Evolutionary conservation across 352 stramenopile species (phyloP).

Genomic region (Phytophthora podocarpi): DNA sequence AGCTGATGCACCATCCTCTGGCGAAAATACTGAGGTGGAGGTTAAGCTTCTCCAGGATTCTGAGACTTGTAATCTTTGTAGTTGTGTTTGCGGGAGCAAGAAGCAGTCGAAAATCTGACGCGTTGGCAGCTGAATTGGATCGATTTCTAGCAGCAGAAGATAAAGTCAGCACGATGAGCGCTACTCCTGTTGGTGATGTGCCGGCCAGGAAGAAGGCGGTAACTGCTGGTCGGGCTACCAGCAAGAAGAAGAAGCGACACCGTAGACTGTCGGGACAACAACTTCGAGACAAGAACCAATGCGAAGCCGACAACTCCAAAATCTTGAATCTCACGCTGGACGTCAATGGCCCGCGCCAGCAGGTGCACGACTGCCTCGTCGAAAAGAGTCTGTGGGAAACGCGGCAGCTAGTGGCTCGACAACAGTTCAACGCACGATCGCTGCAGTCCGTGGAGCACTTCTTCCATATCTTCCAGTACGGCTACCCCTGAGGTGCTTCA

Average conservation of each 20-base stretch:
- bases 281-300: conserved; percentile 17
- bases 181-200: not conserved
- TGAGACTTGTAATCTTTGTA: too few relatives aligned
- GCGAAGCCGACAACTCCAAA: conserved; percentile 15
- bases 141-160: not conserved
- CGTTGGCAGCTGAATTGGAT: not conserved
- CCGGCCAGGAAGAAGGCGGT: not conserved
- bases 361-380: conserved; percentile 18
- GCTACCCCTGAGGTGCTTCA: conserved; percentile 8
- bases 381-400: conserved; percentile 16
- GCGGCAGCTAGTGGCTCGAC: conserved; percentile 10
- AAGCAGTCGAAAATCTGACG: too few relatives aligned
- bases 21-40: too few relatives aligned
- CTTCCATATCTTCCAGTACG: conserved; percentile 30
- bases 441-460: conserved; percentile 22
- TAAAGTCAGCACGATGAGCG: not conserved
- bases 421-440: conserved; percentile 22
- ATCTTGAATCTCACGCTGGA: conserved; percentile 31
- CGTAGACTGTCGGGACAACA: not conserved
- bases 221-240: not conserved
- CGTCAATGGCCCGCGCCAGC: conserved; percentile 27
- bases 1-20: too few relatives aligned
- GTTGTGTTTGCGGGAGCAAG: too few relatives aligned
- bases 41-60: too few relatives aligned
- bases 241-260: not conserved